Evolutionary conservation across 495 filamentous ascomycete species (phyloP).

Genomic region (Penicillium silybi): DNA sequence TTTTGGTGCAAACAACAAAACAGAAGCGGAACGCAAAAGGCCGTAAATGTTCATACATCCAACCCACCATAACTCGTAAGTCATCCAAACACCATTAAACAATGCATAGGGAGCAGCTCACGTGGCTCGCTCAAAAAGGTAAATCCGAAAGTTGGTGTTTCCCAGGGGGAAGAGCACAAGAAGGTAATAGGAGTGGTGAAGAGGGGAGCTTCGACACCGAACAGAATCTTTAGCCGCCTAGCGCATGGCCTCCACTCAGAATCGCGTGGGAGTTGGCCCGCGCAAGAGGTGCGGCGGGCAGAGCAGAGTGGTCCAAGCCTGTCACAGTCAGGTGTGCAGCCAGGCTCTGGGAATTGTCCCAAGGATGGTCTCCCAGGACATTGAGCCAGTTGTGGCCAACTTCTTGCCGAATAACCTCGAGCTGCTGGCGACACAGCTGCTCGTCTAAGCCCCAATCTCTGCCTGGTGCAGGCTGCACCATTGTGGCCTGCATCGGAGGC

Average conservation of each 20-base stretch:
- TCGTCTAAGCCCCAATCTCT: constrained; percentile 64
- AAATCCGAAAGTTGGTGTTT: neutral
- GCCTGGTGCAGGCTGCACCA: constrained; percentile 16
- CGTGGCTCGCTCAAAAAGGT: neutral
- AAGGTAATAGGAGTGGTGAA: neutral
- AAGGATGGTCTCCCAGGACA: constrained; percentile 76
- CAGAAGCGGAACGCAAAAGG: constrained; percentile 10
- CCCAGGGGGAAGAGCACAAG: neutral
- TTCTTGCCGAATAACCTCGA: constrained; percentile 79
- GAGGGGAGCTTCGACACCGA: neutral
- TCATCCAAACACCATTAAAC: constrained; percentile 41
- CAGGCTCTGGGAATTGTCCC: constrained; percentile 40
- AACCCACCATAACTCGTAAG: constrained; percentile 39
- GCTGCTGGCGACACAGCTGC: constrained; percentile 77
- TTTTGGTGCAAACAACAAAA: constrained; percentile 17
- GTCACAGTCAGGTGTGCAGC: constrained; percentile 25
- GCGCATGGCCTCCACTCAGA: constrained; percentile 46
- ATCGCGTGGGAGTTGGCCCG: constrained; percentile 48
- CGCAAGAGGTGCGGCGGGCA: constrained; percentile 34
- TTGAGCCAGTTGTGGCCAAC: constrained; percentile 82
- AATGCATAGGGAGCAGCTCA: constrained; percentile 24
- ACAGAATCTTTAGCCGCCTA: constrained; percentile 27
- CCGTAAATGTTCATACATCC: constrained; percentile 48
- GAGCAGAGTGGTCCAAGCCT: constrained; percentile 33
- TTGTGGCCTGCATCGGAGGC: constrained; percentile 10